phyloP scores from a whole-genome alignment of 2,329 filamentous ascomycete genomes.

The Beauveria medogensis region DNA sequence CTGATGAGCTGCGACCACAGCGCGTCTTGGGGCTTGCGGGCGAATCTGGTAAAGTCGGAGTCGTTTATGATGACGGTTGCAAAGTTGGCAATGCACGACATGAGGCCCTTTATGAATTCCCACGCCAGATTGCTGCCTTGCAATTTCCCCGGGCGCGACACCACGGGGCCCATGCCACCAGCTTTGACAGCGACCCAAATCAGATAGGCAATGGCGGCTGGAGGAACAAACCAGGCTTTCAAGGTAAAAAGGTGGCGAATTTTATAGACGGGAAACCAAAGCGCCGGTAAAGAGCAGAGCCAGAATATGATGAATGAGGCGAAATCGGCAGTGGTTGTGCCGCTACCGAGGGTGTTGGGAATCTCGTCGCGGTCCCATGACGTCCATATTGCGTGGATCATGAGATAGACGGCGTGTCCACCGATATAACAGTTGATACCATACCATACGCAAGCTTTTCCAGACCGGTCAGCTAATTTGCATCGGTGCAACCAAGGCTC shows the following conservation, averaged over 20 bases:
- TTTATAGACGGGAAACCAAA: conserved; percentile 85
- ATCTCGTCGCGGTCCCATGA: conserved; percentile 53
- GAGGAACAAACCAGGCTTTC: conserved; percentile 77
- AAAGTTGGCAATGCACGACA: conserved; percentile 86
- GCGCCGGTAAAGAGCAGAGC: conserved; percentile 69
- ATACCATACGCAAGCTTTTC: conserved; percentile 70
- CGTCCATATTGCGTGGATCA: conserved; percentile 81
- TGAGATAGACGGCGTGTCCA: conserved; percentile 74
- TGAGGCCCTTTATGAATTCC: conserved; percentile 77
- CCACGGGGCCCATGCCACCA: conserved; percentile 74
- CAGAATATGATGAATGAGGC: conserved; percentile 84
- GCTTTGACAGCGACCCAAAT: conserved; percentile 79
- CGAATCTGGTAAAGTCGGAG: conserved; percentile 80
- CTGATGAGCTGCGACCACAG: conserved; percentile 73
- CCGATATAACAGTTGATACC: conserved; percentile 82
- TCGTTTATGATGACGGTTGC: conserved; percentile 78
- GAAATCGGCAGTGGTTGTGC: conserved; percentile 54
- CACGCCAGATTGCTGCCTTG: conserved; percentile 66
- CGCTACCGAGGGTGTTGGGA: conserved; percentile 53
- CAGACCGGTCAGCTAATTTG: conserved; percentile 11
- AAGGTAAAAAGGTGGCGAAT: conserved; percentile 85
- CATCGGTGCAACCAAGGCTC: too few species aligned
- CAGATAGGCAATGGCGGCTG: conserved; percentile 74
- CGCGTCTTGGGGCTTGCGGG: conserved; percentile 66
- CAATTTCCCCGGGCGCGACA: conserved; percentile 56